Conservation (phyloP, 1,139 yeast genomes). For the Pichia sp. region DNA sequence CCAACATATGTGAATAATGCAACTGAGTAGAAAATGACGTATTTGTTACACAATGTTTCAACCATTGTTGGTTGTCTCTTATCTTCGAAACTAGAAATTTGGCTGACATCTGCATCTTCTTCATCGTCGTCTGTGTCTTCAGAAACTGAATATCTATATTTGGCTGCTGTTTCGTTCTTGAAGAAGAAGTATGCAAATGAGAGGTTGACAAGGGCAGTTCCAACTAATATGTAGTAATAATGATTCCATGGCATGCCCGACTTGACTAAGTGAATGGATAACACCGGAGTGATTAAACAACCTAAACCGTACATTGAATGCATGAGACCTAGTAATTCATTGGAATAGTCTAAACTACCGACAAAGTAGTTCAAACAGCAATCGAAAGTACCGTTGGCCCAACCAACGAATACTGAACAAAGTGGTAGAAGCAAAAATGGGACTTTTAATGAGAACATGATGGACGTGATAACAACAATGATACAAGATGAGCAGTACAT, state of each 20-base stretch:
- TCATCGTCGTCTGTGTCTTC: conserved; percentile 20
- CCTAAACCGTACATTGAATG: conserved; percentile 74
- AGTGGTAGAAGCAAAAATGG: conserved; percentile 39
- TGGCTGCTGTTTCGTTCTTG: conserved; percentile 52
- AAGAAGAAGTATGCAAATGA: conserved; percentile 35
- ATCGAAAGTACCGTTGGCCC: conserved; percentile 62
- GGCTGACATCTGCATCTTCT: background rate
- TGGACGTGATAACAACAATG: conserved; percentile 19
- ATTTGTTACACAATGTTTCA: conserved; percentile 41
- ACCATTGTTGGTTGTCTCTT: conserved; percentile 26
- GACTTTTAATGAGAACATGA: conserved; percentile 32
- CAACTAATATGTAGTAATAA: conserved; percentile 41
- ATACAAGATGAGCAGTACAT: conserved; percentile 24
- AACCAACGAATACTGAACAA: conserved; percentile 46
- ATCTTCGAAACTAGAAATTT: conserved; percentile 11
- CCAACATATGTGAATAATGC: conserved; percentile 63
- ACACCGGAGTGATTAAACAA: conserved; percentile 59
- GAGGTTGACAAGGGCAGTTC: conserved; percentile 31
- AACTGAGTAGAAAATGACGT: conserved; percentile 48
- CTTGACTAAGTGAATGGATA: conserved; percentile 27
- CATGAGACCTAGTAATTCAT: conserved; percentile 61
- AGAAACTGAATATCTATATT: conserved; percentile 42
- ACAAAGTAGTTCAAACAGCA: conserved; percentile 59
- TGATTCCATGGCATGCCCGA: conserved; percentile 43
- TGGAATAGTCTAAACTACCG: conserved; percentile 54